These are phyloP conservation scores for Withania somnifera DNA, from an alignment of 305 asterid genomes.

Conservation along the genomic window DNA sequence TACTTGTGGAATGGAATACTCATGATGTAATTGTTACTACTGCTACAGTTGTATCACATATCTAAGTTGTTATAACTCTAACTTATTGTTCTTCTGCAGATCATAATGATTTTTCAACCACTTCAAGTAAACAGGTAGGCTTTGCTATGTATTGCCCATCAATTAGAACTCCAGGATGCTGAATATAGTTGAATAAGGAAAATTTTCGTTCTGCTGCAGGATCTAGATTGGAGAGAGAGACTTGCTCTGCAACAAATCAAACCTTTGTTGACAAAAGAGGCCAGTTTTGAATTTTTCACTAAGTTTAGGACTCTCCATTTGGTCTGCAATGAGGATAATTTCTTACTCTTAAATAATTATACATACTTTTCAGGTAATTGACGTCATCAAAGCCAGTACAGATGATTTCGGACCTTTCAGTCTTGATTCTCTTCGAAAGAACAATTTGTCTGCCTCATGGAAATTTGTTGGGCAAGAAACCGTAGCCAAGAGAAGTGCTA, in stretches of 20 bases:
- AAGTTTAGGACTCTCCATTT: neutral
- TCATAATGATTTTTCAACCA: conserved; percentile 26
- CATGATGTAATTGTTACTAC: neutral
- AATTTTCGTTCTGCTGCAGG: conserved; percentile 29
- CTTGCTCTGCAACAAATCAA: conserved; percentile 65
- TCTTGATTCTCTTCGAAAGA: conserved; percentile 54
- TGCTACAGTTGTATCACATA: neutral
- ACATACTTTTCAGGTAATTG: conserved; percentile 51
- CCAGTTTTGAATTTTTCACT: conserved; percentile 13
- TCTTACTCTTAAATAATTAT: conserved; percentile 10
- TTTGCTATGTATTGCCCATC: conserved; percentile 3
- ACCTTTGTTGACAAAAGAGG: conserved; percentile 69
- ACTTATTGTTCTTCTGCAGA: conserved; percentile 31
- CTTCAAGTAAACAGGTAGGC: conserved; percentile 49
- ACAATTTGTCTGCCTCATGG: conserved; percentile 77
- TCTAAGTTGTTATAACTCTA: neutral
- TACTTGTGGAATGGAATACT: neutral
- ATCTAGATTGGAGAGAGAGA: conserved; percentile 71
- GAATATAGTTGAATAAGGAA: conserved; percentile 5
- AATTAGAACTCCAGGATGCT: conserved; percentile 4
- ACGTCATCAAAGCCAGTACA: conserved; percentile 56
- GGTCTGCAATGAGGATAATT: neutral
- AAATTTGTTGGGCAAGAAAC: conserved; percentile 37
- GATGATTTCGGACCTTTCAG: conserved; percentile 70
- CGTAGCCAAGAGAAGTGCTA: conserved; percentile 21